Evolutionary conservation across 352 stramenopile species (phyloP), one percentile per base, ranked within the genome.

Genomic region (Pythium phragmiticola): DNA sequence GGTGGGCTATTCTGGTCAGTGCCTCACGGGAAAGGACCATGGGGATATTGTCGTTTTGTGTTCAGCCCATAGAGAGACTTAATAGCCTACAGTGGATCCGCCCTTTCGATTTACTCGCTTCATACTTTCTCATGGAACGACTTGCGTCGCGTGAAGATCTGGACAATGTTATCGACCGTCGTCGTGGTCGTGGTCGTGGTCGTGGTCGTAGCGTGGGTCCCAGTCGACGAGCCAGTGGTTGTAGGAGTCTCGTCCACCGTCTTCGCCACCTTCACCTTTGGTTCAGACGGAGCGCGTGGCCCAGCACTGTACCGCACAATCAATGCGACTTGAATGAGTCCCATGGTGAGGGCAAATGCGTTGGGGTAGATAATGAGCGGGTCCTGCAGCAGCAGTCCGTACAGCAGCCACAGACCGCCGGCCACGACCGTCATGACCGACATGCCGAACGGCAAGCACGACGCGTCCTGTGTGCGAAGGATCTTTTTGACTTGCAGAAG

Each of bases 361-460:
- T 94, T 94, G 8, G 85, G 85, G 60, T 80, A 75, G 30, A 90
- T 84, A 42, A 94, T 71, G 37, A 92, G 63, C 19, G 62, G 58
- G 55, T 94, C 85, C 0, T 70, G 52, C 12, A 92, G 60, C 66
- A 94, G 80, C 30, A 91, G 30, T 1, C 84, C 82, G 63, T 94
- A 94, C 6, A 79, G 59, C 50, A 76, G 74, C 84, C 84, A 94
- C 9, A 90, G 70, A 2, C 72, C 70, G 7, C 85, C 81, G 1
- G 80, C 74, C 41, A 94, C 72, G 3, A 90, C 74, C 28, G 79
- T 94, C 85, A 94, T 94, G 14, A 81, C 70, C 33, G 82, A 87
- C 85, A 94, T 94, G 49, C 85, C 85, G 1, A 85, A 69, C 2
- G 85, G 85, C 57, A 94, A 63, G 23, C 74, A 84, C 1, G 85